Evolutionary conservation across 768 basidiomycete genomes (phyloP).

Genomic region (Crucibulum laeve): DNA sequence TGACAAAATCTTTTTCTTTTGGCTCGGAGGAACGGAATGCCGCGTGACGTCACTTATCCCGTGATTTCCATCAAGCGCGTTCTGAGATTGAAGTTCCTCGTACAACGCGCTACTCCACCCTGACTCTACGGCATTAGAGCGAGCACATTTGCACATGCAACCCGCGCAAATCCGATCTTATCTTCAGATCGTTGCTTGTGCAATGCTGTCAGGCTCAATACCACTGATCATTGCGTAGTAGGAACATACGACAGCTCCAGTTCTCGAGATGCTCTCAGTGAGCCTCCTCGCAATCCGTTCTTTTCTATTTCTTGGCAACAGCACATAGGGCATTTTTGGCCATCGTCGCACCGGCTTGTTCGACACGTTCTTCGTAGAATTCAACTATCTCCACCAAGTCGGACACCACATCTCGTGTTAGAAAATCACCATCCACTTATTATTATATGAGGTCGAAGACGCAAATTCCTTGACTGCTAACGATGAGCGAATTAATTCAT

Average conservation of each 20-base stretch:
- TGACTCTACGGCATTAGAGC: slow-evolving; percentile 42
- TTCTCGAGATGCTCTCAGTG: slow-evolving; percentile 7
- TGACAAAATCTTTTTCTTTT: slow-evolving; percentile 30
- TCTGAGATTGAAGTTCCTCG: not conserved
- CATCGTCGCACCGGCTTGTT: slow-evolving; percentile 34
- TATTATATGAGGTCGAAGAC: too few species aligned
- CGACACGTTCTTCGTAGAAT: slow-evolving; percentile 55
- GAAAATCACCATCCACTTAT: too few species aligned
- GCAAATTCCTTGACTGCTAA: slow-evolving; percentile 43
- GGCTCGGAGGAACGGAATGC: slow-evolving; percentile 32
- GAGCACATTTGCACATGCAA: slow-evolving; percentile 52
- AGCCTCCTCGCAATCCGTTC: slow-evolving; percentile 48
- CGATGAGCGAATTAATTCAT: slow-evolving; percentile 61
- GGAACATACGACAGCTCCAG: not conserved
- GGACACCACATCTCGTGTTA: slow-evolving; percentile 31
- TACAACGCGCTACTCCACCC: not conserved
- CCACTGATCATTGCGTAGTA: too few species aligned
- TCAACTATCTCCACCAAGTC: slow-evolving; percentile 37
- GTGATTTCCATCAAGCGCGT: slow-evolving; percentile 6
- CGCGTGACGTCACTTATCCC: slow-evolving; percentile 25
- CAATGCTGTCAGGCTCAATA: not conserved
- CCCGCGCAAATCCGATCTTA: slow-evolving; percentile 49
- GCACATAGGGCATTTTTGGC: slow-evolving; percentile 54
- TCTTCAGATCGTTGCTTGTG: slow-evolving; percentile 41
- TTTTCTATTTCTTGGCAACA: slow-evolving; percentile 59